phyloP scores from a whole-genome alignment of 805 yeast genomes.

The Teunomyces funiuensis region DNA sequence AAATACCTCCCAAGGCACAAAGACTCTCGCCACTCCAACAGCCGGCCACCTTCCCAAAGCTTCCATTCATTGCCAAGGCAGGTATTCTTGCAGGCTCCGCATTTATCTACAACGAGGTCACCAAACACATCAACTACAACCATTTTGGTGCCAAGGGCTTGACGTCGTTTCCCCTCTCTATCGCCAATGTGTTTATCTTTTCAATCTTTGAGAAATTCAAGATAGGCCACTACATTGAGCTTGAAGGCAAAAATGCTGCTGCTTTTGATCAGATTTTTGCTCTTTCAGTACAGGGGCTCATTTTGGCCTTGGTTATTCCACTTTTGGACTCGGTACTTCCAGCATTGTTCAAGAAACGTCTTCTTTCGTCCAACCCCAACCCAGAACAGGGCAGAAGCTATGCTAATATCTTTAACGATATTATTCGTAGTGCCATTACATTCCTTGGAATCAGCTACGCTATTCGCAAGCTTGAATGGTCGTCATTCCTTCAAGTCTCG shows the following conservation, averaged over 20 bases:
- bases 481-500: slow-evolving; percentile 62
- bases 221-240: slow-evolving; percentile 9
- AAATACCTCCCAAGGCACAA: slow-evolving; percentile 1
- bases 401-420: slow-evolving; percentile 35
- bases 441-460: slow-evolving; percentile 72
- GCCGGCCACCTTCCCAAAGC: not conserved
- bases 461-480: slow-evolving; percentile 68
- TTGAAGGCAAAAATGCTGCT: slow-evolving; percentile 4
- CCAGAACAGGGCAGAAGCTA: slow-evolving; percentile 23
- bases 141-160: slow-evolving; percentile 44
- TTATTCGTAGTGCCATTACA: slow-evolving; percentile 50
- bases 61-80: slow-evolving; percentile 18
- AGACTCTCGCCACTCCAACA: not conserved
- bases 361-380: slow-evolving; percentile 41
- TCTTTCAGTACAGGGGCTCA: slow-evolving; percentile 51
- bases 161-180: slow-evolving; percentile 20
- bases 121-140: slow-evolving; percentile 51
- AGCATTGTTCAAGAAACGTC: slow-evolving; percentile 25
- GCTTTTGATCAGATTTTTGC: slow-evolving; percentile 20
- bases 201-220: slow-evolving; percentile 14
- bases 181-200: slow-evolving; percentile 15
- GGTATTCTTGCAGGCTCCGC: slow-evolving; percentile 45
- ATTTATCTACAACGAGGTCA: slow-evolving; percentile 51
- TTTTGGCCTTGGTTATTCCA: slow-evolving; percentile 60
- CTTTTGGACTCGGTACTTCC: slow-evolving; percentile 36